These are phyloP conservation scores for Panicum hallii DNA, from an alignment of 202 grass and related monocot genomes.

Conservation along the genomic window DNA sequence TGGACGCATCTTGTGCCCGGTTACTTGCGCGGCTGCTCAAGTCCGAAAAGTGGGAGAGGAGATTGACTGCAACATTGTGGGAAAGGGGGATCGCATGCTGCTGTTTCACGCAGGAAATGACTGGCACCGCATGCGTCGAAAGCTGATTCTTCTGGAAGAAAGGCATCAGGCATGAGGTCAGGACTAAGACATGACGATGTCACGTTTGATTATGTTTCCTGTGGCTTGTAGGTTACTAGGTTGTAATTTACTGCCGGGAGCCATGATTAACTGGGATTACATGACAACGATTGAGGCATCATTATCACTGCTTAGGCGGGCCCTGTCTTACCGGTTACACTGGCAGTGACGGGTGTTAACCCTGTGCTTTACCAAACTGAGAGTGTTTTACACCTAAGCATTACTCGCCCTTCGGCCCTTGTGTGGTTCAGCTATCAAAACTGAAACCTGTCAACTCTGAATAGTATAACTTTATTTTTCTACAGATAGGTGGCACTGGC, in stretches of 20 bases:
- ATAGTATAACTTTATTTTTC: neutral
- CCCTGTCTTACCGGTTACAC: neutral
- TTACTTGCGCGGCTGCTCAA: neutral
- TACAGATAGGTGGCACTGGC: neutral
- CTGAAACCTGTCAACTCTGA: neutral
- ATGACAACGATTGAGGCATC: conserved; percentile 18
- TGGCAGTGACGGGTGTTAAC: neutral
- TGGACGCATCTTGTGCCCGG: neutral
- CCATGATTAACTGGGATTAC: conserved; percentile 7
- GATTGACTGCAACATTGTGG: no score
- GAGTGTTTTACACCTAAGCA: neutral
- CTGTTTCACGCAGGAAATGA: neutral
- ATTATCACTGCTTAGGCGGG: neutral
- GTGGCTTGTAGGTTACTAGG: neutral
- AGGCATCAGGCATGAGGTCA: neutral
- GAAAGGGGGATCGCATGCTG: neutral
- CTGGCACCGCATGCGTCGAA: neutral
- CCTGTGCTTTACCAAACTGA: neutral
- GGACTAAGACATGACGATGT: neutral
- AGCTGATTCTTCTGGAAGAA: neutral
- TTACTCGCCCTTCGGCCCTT: neutral
- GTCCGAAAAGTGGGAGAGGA: no score
- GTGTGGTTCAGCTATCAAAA: neutral
- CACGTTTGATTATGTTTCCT: neutral
- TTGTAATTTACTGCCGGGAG: neutral